Percentiles rank a stretch among this genome's conserved stretches.
phyloP scores from a whole-genome alignment of 257 asterid species.

The Eucommia ulmoides region DNA sequence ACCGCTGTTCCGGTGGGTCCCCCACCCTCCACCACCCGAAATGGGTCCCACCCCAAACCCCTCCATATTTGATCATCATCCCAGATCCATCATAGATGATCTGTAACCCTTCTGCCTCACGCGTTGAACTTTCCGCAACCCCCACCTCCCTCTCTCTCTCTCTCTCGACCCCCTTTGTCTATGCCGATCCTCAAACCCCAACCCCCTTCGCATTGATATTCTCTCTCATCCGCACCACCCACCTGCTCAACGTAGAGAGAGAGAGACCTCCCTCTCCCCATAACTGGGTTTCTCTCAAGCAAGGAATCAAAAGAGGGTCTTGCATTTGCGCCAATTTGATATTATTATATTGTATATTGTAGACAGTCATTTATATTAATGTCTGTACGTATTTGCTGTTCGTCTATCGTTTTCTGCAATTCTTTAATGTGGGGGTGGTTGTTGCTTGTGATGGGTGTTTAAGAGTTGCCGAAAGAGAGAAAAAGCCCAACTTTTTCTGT shows the following conservation, averaged over 20 bases:
- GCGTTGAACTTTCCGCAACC: slow-evolving; percentile 14
- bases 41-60: not conserved
- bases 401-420: not conserved
- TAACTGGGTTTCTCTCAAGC: not conserved
- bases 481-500: not conserved
- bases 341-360: no score
- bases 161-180: not conserved
- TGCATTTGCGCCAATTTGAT: no score
- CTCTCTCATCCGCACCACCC: slow-evolving; percentile 22
- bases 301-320: slow-evolving; percentile 1
- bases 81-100: slow-evolving; percentile 6
- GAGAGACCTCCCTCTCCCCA: not conserved
- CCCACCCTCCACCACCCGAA: not conserved
- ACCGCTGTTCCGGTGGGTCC: not conserved
- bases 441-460: not conserved
- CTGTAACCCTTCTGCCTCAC: slow-evolving; percentile 4
- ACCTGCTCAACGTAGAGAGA: slow-evolving; percentile 11
- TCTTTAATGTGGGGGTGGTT: slow-evolving; percentile 1
- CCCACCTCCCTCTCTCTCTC: not conserved
- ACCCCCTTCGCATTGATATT: slow-evolving; percentile 25
- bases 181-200: slow-evolving; percentile 5
- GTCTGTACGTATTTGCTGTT: not conserved
- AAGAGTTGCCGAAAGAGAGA: not conserved
- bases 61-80: not conserved
- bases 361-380: not conserved